Evolutionary conservation across 2,329 filamentous ascomycete species (phyloP).

Genomic region (Pseudogymnoascus sp.): DNA sequence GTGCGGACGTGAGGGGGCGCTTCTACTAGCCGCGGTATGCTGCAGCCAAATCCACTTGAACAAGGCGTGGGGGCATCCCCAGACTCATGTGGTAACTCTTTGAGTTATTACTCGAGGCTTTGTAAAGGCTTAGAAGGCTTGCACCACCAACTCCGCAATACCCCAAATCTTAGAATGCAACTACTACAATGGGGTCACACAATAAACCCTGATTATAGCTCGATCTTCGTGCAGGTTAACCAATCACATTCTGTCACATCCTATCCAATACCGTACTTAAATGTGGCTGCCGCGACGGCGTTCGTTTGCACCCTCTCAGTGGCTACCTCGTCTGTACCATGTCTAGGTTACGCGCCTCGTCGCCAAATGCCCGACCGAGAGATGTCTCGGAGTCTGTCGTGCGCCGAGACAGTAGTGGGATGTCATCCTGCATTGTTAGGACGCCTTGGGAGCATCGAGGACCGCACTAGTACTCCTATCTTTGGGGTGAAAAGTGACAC

Average conservation of each 20-base stretch:
- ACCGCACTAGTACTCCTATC: background rate
- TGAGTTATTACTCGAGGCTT: background rate
- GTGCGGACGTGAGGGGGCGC: constrained; percentile 2
- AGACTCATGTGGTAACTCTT: background rate
- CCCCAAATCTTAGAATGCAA: background rate
- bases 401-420: background rate
- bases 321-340: background rate
- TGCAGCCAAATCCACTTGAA: background rate
- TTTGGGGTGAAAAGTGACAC: background rate
- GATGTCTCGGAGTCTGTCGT: background rate
- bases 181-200: background rate
- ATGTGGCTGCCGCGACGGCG: constrained; percentile 1
- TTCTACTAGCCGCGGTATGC: background rate
- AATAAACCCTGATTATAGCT: background rate
- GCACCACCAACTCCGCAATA: background rate
- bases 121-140: background rate
- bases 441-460: background rate
- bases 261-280: background rate
- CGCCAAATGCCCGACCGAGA: background rate
- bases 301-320: background rate
- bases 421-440: background rate
- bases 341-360: background rate
- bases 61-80: background rate
- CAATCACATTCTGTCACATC: background rate
- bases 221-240: background rate